Percentiles rank a stretch among this genome's conserved stretches.
These are phyloP conservation scores for Sugiyamaella valdiviana DNA, from an alignment of 805 yeast species.

Conservation along the genomic window DNA sequence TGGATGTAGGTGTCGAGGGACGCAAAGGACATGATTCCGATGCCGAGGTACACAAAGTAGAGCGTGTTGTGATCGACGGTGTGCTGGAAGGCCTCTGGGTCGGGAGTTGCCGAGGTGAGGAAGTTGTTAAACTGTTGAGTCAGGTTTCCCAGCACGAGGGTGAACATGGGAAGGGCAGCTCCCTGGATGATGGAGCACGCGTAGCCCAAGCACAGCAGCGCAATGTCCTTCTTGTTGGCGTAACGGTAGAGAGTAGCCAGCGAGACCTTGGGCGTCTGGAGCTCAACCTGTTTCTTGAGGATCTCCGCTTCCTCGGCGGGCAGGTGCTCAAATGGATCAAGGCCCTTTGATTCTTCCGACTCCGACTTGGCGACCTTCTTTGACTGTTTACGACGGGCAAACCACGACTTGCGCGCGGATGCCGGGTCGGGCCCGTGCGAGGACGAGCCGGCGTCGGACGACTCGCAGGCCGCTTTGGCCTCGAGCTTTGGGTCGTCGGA, in stretches of 20 bases:
- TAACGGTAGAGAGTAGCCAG: constrained; percentile 31
- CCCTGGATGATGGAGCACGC: constrained; percentile 34
- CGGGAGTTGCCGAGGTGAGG: constrained; percentile 21
- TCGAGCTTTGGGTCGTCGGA: not conserved
- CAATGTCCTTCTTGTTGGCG: constrained; percentile 29
- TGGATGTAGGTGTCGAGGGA: constrained; percentile 33
- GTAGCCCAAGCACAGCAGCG: constrained; percentile 29
- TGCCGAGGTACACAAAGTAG: constrained; percentile 37
- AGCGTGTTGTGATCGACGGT: constrained; percentile 32
- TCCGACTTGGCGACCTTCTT: not conserved
- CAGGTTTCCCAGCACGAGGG: constrained; percentile 36
- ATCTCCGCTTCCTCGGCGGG: constrained; percentile 29
- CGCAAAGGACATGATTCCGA: constrained; percentile 31
- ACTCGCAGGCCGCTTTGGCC: not conserved
- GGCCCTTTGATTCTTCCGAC: not conserved
- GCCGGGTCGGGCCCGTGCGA: not conserved
- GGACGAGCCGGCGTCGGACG: not conserved
- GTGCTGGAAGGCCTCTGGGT: constrained; percentile 30
- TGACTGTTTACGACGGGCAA: not conserved
- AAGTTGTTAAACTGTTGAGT: constrained; percentile 34
- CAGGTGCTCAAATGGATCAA: constrained; percentile 26
- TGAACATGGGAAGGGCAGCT: constrained; percentile 37
- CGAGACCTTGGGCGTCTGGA: constrained; percentile 20
- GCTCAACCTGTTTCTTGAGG: constrained; percentile 30
- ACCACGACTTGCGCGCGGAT: not conserved